Base-by-base conservation (phyloP, 805 yeast species). In the Danielozyma ontarioensis region DNA sequence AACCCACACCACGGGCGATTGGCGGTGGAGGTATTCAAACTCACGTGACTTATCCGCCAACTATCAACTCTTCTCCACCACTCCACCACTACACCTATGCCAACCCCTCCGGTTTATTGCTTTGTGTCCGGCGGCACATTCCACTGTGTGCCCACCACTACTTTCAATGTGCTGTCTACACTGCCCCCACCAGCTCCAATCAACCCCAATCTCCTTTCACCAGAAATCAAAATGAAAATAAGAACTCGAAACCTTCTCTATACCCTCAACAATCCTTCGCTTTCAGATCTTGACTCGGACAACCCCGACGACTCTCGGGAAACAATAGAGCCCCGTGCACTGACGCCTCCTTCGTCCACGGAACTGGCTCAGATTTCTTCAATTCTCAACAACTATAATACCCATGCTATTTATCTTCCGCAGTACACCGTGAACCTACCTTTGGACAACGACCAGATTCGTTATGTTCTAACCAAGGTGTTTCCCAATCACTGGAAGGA, bases 361-460 rank as follows among this genome's bases (percentile, higher is more conserved):
- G 19, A 21, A 6, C 28, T 18, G 18, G 28, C 28, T 5, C 32
- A 37, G 3, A 15, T 40, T n/a, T 33, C 35, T 24, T 27, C 48
- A 14, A 44, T 50, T 4, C 27, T 50, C 11, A 35, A 45, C 28
- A 44, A 46, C 27, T 67, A 68, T 38, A 53, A 65, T 10, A 58
- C 77, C 3, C 76, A 70, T 41, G 70, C 80, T 1, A 52, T 74
- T 10, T 74, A 71, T 44, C 53, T 74, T 17, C 77, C 79, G 2
- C 62, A 64, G 32, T 55, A 58, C 32, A 53, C 53, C 29, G 57
- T 74, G 12, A 57, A 60, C 33, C 55, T 72, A 26, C 55, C 67
- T 4, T 42, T 58, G 29, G 42, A 45, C n/a, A 55, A 56, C 25
- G 42, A 46, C 3, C 69, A 68, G 36, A 60, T 74, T 17, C 60